Conservation (phyloP, 1,139 yeast genomes). For the Yarrowia galli region DNA sequence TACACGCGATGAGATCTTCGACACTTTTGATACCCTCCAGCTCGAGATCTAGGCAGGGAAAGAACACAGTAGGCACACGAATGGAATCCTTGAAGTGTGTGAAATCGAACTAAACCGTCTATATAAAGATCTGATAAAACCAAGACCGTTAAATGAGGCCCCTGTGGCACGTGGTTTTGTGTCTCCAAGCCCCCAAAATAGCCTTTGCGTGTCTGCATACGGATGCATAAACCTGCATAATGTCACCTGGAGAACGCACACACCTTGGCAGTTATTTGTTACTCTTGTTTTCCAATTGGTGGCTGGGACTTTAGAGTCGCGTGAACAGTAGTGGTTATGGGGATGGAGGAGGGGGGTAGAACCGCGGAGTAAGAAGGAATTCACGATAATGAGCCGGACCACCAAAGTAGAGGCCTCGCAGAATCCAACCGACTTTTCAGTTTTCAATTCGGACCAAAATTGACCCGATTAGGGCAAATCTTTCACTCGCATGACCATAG, state of each 20-base stretch:
- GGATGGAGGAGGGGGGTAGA: too few species aligned
- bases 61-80: not conserved
- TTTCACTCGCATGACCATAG: conserved; percentile 1
- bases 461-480: not conserved
- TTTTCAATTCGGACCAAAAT: not conserved
- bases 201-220: conserved; percentile 9
- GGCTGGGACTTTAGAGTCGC: conserved; percentile 22
- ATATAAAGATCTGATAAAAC: not conserved
- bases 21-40: not conserved
- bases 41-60: not conserved
- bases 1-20: not conserved
- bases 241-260: not conserved
- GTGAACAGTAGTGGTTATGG: conserved; percentile 7
- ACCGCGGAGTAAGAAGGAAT: too few species aligned
- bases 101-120: not conserved
- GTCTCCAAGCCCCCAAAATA: not conserved
- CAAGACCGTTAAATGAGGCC: not conserved
- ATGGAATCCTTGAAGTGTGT: not conserved
- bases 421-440: not conserved
- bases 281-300: conserved; percentile 10
- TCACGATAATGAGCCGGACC: not conserved
- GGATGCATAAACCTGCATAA: conserved; percentile 8
- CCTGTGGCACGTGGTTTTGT: conserved; percentile 2
- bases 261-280: conserved; percentile 33
- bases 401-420: not conserved